phyloP scores from a whole-genome alignment of 805 yeast genomes.

The Teunomyces pallodes region DNA sequence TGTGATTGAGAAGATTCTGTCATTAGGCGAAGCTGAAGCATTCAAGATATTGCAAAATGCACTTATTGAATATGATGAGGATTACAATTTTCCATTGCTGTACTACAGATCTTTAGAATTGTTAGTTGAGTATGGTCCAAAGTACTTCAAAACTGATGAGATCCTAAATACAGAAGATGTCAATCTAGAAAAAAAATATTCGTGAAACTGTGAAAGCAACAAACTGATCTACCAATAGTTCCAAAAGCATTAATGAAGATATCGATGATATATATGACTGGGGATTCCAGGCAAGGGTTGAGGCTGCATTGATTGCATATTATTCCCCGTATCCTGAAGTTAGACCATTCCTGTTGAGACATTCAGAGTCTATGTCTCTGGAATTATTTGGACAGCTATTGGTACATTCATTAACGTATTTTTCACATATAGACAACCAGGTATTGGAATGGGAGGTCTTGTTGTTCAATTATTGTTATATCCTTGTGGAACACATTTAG shows the following conservation, averaged over 20 bases:
- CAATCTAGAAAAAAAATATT: background rate
- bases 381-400: slow-evolving; percentile 49
- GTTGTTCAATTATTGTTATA: slow-evolving; percentile 47
- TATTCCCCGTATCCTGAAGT: slow-evolving; percentile 44
- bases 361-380: slow-evolving; percentile 52
- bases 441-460: slow-evolving; percentile 41
- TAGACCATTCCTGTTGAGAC: slow-evolving; percentile 32
- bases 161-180: background rate
- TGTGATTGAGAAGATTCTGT: slow-evolving; percentile 40
- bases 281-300: slow-evolving; percentile 33
- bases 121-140: slow-evolving; percentile 9
- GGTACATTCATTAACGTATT: slow-evolving; percentile 56
- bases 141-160: background rate
- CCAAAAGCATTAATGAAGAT: background rate
- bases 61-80: slow-evolving; percentile 35
- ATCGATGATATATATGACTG: slow-evolving; percentile 22
- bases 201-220: background rate
- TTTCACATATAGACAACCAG: slow-evolving; percentile 53
- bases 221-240: background rate
- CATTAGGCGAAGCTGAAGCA: slow-evolving; percentile 37
- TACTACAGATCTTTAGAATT: slow-evolving; percentile 26
- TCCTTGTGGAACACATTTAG: slow-evolving; percentile 41
- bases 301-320: slow-evolving; percentile 37
- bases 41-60: slow-evolving; percentile 38
- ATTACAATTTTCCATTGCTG: slow-evolving; percentile 30